phyloP scores from a whole-genome alignment of 2,329 filamentous ascomycete species.

The Aspergillus awamori region DNA sequence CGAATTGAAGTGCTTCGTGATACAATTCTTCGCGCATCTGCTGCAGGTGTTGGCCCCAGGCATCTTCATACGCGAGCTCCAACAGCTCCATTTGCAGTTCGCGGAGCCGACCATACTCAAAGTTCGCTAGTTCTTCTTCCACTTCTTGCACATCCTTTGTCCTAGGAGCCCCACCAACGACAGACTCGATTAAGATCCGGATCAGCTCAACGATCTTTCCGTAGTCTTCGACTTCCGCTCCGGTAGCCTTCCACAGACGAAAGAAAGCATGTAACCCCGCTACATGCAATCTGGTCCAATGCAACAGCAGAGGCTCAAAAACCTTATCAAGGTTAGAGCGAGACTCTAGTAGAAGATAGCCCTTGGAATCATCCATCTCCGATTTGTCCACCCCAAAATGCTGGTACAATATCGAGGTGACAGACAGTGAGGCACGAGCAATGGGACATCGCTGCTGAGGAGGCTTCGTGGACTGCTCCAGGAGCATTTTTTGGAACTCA shows the following conservation, averaged over 20 bases:
- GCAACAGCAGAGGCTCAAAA: conserved; percentile 83
- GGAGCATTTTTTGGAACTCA: conserved; percentile 83
- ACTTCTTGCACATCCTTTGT: conserved; percentile 83
- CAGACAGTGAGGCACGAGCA: conserved; percentile 79
- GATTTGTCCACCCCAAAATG: conserved; percentile 92
- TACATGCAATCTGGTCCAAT: conserved; percentile 90
- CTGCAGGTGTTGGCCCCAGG: conserved; percentile 86
- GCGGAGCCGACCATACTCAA: conserved; percentile 76
- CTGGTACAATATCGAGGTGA: conserved; percentile 88
- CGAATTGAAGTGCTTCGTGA: conserved; percentile 89
- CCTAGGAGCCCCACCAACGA: conserved; percentile 78
- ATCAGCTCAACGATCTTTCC: conserved; percentile 91
- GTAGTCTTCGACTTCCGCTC: conserved; percentile 82
- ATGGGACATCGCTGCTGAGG: conserved; percentile 78
- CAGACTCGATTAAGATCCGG: conserved; percentile 84
- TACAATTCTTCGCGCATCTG: conserved; percentile 91
- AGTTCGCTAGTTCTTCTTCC: conserved; percentile 84
- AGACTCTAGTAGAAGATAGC: conserved; percentile 73
- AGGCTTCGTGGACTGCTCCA: conserved; percentile 81
- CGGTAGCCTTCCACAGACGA: conserved; percentile 87
- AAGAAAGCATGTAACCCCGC: conserved; percentile 85
- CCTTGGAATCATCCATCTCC: conserved; percentile 76
- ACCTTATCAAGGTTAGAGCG: conserved; percentile 79
- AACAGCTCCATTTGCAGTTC: conserved; percentile 92
- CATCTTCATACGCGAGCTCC: conserved; percentile 88